These are phyloP conservation scores for Cynanchum wilfordii DNA, from an alignment of 257 asterid genomes.

Conservation along the genomic window DNA sequence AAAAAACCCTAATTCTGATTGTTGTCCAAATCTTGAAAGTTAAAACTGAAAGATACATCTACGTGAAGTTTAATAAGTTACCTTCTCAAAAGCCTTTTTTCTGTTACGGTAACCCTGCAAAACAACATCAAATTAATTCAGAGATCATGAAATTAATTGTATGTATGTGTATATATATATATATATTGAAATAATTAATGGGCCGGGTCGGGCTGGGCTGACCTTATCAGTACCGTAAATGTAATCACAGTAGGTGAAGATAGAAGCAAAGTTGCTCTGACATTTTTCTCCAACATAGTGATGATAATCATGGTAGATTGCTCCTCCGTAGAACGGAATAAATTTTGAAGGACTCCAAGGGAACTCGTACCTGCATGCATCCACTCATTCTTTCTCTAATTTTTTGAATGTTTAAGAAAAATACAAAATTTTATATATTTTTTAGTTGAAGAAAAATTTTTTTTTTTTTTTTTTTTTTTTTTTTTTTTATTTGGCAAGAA, in stretches of 20 bases:
- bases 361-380: conserved; percentile 77
- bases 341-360: conserved; percentile 71
- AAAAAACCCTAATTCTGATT: too few relatives aligned
- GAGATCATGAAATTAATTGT: too few relatives aligned
- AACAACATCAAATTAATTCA: too few relatives aligned
- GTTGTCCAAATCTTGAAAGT: too few relatives aligned
- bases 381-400: too few relatives aligned
- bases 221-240: conserved; percentile 80
- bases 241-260: conserved; percentile 72
- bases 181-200: background rate
- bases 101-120: conserved; percentile 55
- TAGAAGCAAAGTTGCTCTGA: conserved; percentile 73
- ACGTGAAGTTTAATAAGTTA: too few relatives aligned
- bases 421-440: too few relatives aligned
- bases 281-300: conserved; percentile 67
- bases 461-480: too few relatives aligned
- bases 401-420: too few relatives aligned
- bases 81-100: conserved; percentile 51
- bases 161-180: background rate
- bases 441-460: too few relatives aligned
- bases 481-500: too few relatives aligned
- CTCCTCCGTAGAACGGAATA: conserved; percentile 82
- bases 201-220: background rate
- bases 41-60: too few relatives aligned
- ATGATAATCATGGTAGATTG: conserved; percentile 72